Evolutionary conservation across 495 filamentous ascomycete species (phyloP).

Genomic region (Annulohypoxylon nitens): DNA sequence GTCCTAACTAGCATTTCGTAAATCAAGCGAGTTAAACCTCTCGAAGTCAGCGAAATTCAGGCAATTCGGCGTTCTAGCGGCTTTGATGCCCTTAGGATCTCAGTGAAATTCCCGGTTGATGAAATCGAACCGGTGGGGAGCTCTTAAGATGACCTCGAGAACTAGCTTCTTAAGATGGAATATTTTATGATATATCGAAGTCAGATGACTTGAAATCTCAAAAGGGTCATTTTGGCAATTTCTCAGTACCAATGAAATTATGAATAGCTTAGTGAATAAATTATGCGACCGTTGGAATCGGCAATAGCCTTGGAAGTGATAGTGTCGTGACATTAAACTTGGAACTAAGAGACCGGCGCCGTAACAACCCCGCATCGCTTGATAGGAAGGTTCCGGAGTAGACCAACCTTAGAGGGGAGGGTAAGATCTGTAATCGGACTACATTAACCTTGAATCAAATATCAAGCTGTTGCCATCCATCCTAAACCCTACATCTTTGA

Average conservation of each 20-base stretch:
- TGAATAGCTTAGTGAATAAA: neutral
- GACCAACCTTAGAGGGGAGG: neutral
- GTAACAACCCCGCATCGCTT: constrained; percentile 18
- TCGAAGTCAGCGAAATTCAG: no score
- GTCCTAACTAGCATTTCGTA: no score
- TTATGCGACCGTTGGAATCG: neutral
- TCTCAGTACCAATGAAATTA: neutral
- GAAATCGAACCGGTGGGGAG: no score
- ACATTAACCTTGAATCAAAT: neutral
- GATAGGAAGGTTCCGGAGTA: constrained; percentile 14
- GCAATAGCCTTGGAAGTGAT: neutral
- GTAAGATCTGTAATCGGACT: neutral
- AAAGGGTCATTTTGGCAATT: no score
- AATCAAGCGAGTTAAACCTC: no score
- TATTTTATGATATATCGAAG: no score
- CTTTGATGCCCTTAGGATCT: no score
- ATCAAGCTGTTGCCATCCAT: neutral
- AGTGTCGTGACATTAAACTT: neutral
- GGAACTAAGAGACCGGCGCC: neutral
- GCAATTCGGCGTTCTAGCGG: no score
- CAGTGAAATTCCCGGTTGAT: no score
- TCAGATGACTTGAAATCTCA: no score
- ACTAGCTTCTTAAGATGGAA: no score
- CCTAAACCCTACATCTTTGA: neutral
- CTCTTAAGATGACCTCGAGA: no score